Evolutionary conservation across 169 alveolate species (phyloP).

Genomic region (Toxoplasma gondii): DNA sequence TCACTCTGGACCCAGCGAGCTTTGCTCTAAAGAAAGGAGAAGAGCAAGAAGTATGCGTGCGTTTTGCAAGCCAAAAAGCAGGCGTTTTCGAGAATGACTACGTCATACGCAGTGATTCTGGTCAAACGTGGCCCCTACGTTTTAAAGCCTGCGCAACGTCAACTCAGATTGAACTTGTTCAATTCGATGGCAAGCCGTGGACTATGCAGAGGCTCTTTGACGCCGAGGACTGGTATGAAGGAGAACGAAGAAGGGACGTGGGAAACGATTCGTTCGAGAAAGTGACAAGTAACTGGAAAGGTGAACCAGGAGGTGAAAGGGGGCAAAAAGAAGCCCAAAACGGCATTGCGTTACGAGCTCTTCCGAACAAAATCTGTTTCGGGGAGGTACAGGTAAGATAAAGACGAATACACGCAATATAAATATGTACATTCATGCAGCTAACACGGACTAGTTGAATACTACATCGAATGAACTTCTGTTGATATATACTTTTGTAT

Average conservation of each 20-base stretch:
- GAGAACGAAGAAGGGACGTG: not conserved
- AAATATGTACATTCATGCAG: not conserved
- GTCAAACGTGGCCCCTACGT: conserved; percentile 16
- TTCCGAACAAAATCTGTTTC: not conserved
- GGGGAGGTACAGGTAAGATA: not conserved
- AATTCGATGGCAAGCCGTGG: not conserved
- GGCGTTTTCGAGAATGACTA: not conserved
- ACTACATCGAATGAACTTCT: no score
- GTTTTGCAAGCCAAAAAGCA: not conserved
- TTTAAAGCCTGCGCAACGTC: not conserved
- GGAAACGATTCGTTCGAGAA: not conserved
- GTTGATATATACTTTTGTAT: not conserved
- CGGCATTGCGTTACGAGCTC: not conserved
- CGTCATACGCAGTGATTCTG: not conserved
- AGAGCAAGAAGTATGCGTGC: not conserved
- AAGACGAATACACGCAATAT: not conserved
- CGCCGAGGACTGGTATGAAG: not conserved
- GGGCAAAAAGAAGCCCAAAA: not conserved
- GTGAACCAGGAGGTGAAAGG: not conserved
- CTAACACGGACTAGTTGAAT: no score
- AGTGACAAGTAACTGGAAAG: not conserved
- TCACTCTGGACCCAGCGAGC: not conserved
- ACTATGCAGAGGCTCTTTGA: not conserved
- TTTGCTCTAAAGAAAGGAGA: not conserved
- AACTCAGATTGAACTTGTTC: not conserved